Evolutionary conservation across 768 basidiomycete species (phyloP), one percentile per base, ranked within the genome.

Genomic region (Collybia nuda): DNA sequence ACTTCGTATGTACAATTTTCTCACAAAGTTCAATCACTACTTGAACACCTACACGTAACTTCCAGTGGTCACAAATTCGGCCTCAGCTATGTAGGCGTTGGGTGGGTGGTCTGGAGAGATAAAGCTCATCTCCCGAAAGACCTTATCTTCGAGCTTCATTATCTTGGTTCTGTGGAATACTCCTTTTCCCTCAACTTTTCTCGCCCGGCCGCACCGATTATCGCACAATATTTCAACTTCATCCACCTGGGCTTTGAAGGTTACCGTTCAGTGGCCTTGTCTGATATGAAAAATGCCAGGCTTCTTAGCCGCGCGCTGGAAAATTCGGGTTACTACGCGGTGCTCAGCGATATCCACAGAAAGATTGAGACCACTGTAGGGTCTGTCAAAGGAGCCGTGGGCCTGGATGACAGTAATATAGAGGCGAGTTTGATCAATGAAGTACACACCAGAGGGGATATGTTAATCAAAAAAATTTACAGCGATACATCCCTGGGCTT

Each of bases 81-180:
- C 5, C 59, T 77, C 23, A 67, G 67, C 32, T 82, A 81, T 53
- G 78, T 80, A 6, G 81, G 81, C 26, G 75, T 84, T n/a, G 86
- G 87, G 11, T 88, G 84, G 82, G 72, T 85, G 19, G 62, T 89
- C 50, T 88, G 84, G 83, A 72, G 84, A 39, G 78, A 82, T 62
- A 78, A 84, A 61, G 71, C 71, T 23, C 77, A 77, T 56, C 76
- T 90, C 1, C 86, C 84, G 3, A 84, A 87, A 57, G 78, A 87
- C 28, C 75, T 90, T 50, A 81, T 90, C 41, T 88, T 90, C 56
- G 85, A 87, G 67, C 73, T 86, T 14, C 83, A 77, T 56, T 76
- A 80, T 56, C 67, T 77, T 41, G 78, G 76, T 26, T 76, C 79
- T 15, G 76, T 79, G 15, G 80, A 96, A 65, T 94, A 93, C 65